Evolutionary conservation across 2,329 filamentous ascomycete genomes (phyloP).

Genomic region (Coccinonectria pachysandricola): DNA sequence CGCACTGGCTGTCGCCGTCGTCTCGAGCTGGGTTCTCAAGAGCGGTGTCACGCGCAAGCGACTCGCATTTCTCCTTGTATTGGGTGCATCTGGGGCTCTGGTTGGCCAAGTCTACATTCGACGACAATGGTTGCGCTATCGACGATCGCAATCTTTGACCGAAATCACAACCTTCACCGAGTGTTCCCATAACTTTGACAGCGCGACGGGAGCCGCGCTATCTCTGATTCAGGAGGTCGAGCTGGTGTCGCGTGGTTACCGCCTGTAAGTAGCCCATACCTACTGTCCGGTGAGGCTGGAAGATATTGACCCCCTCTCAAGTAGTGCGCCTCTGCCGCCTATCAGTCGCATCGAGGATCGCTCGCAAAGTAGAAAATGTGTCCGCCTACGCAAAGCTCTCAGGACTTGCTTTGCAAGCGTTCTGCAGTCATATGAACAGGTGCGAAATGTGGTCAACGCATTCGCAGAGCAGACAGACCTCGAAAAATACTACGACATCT

Average conservation of each 20-base stretch:
- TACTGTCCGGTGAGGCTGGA: too few species aligned
- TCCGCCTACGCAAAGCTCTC: constrained; percentile 67
- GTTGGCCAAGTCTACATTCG: constrained; percentile 60
- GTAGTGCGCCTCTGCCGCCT: constrained; percentile 83
- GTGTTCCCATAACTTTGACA: constrained; percentile 72
- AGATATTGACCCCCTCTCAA: too few species aligned
- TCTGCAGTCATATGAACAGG: constrained; percentile 62
- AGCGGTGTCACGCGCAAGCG: constrained; percentile 48
- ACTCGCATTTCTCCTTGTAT: constrained; percentile 35
- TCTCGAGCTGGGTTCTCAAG: constrained; percentile 60
- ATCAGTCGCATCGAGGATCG: constrained; percentile 83
- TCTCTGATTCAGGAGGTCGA: constrained; percentile 91
- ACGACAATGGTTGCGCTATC: constrained; percentile 71
- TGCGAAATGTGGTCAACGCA: constrained; percentile 56
- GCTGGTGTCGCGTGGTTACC: constrained; percentile 81
- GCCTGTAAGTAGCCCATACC: constrained; percentile 49
- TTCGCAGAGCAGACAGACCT: constrained; percentile 73
- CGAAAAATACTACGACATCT: constrained; percentile 87
- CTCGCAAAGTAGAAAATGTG: constrained; percentile 67
- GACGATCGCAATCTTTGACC: constrained; percentile 63
- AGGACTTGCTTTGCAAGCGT: constrained; percentile 58
- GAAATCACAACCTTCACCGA: constrained; percentile 59
- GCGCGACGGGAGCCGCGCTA: constrained; percentile 63
- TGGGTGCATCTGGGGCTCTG: constrained; percentile 43
- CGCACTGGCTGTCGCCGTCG: constrained; percentile 57